Base-by-base conservation (phyloP, 1,284 basidiomycete genomes). In the Chiua sp. region DNA sequence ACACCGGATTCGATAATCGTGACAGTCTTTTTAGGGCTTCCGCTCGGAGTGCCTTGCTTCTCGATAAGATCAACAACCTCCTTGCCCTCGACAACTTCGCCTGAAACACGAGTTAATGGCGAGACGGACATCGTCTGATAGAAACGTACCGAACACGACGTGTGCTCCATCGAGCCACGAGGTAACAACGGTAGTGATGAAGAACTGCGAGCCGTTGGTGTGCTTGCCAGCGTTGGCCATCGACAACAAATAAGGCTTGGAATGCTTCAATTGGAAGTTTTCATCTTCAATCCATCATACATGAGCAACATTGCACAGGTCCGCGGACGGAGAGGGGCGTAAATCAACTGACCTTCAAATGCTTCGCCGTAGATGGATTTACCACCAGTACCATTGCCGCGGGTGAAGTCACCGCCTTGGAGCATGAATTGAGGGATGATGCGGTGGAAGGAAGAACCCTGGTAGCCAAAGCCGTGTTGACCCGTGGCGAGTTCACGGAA, bases 361-460 rank as follows among this genome's bases (percentile, higher is more conserved):
- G 91, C 94, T 66, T 87, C 84, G 65, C 96, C 96, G 69, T 96
- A 98, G 77, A 98, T 98, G 30, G 90, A 94, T 77, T 90, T 91
- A 57, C 93, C 94, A 62, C 97, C 96, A 2, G 94, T 98, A 18
- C 97, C 96, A 70, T 98, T 87, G 42, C 74, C 69, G 22, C 68
- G 72, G 63, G 87, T 90, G 77, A 92, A 91, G 70, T 92, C 90
- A 56, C 90, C 90, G 55, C 89, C 88, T 73, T 91, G 83, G 62
- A 85, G 74, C 82, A 85, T 83, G 74, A 84, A 85, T 22, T 78
- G 51, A 48, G 87, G 86, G 66, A 91, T 94, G 70, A 95, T 81
- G 65, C 95, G 87, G 75, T 98, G 95, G 81, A 98, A 95, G 11
- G 65, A 61, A 7, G 87, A 90, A 11, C 86, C 86, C 57, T 75